Conservation (phyloP, 1,139 yeast genomes). For the Saccharomycopsis phalli region DNA sequence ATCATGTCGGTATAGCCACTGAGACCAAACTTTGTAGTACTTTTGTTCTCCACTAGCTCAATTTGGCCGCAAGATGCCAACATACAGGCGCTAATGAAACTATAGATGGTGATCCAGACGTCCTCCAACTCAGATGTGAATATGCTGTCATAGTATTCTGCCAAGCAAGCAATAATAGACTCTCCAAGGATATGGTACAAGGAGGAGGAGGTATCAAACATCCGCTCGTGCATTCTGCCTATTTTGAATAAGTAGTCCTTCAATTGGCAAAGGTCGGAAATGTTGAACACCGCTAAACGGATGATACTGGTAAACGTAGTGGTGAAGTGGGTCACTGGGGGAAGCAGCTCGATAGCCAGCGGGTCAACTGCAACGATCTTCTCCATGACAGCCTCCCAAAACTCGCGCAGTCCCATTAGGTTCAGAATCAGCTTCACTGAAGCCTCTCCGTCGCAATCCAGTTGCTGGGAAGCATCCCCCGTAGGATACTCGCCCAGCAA, state of each 20-base stretch:
- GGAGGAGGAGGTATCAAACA: slow-evolving; percentile 3
- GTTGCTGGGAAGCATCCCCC: too few species aligned
- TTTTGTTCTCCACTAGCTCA: not conserved
- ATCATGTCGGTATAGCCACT: not conserved
- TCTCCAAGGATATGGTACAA: slow-evolving; percentile 6
- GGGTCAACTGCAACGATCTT: slow-evolving; percentile 1
- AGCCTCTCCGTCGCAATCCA: not conserved
- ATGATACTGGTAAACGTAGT: slow-evolving; percentile 6
- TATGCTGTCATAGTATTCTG: slow-evolving; percentile 1
- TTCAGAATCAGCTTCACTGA: not conserved
- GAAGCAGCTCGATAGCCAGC: slow-evolving; percentile 1
- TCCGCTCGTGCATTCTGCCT: slow-evolving; percentile 10
- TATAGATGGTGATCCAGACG: slow-evolving; percentile 8
- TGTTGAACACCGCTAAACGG: slow-evolving; percentile 4
- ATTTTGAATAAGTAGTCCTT: slow-evolving; percentile 12
- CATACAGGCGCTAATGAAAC: slow-evolving; percentile 9
- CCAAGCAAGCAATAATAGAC: slow-evolving; percentile 2
- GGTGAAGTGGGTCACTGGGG: slow-evolving; percentile 6
- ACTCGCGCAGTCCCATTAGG: not conserved
- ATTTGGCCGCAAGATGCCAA: not conserved
- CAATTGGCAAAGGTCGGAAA: slow-evolving; percentile 4
- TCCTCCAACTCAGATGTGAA: slow-evolving; percentile 6
- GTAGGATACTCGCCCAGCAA: not conserved
- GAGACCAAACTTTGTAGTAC: not conserved
- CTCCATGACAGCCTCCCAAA: slow-evolving; percentile 5